Conservation (phyloP, 1,139 yeast species). For the Suhomyces yuchorum region DNA sequence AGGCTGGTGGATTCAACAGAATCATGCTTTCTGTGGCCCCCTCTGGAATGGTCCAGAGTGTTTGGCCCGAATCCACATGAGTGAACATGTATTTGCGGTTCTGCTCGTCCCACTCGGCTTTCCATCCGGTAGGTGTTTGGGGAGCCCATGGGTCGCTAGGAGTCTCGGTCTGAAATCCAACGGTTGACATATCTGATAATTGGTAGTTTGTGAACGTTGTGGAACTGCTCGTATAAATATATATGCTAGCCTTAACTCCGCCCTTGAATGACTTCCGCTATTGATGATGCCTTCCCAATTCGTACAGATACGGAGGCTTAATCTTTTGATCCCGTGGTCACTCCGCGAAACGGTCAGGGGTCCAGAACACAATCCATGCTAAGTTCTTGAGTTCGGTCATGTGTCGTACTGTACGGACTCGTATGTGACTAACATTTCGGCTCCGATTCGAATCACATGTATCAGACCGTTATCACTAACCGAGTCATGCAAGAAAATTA, state of each 20-base stretch:
- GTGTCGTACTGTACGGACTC: neutral
- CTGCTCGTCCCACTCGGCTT: conserved; percentile 33
- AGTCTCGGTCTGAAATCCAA: neutral
- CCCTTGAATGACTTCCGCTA: neutral
- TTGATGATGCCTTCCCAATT: neutral
- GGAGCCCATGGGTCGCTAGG: conserved; percentile 10
- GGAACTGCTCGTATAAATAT: neutral
- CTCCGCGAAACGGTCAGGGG: neutral
- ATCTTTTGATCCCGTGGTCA: neutral
- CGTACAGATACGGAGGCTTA: neutral
- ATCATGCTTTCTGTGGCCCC: neutral
- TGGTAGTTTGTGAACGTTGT: neutral
- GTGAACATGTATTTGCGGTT: conserved; percentile 23
- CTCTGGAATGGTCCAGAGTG: conserved; percentile 20
- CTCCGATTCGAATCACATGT: neutral
- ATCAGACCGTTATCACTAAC: neutral
- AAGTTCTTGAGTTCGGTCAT: neutral
- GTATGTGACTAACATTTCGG: neutral
- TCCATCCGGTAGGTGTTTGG: conserved; percentile 31
- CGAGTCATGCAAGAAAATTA: neutral
- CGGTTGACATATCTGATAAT: neutral
- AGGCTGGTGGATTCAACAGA: conserved; percentile 4
- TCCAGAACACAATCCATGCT: neutral
- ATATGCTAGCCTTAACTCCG: neutral
- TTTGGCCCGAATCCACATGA: conserved; percentile 15